Conservation (phyloP, 306 rosid species). For the Argentina anserina region DNA sequence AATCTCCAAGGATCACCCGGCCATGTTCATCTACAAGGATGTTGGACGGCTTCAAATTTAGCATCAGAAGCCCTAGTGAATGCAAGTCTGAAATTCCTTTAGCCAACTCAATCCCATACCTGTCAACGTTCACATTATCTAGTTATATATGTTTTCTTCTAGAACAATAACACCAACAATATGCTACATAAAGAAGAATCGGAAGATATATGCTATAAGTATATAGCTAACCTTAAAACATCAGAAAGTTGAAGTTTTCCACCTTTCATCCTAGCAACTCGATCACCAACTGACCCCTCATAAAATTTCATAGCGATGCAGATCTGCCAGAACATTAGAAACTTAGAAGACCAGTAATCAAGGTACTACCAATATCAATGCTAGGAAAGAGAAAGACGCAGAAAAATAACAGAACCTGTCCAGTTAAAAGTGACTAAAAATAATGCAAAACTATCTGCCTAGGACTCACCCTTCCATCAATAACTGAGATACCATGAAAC, state of each 20-base stretch:
- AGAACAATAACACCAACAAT: neutral
- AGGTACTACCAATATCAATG: neutral
- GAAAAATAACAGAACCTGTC: neutral
- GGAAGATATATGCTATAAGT: neutral
- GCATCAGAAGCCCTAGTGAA: slow-evolving; percentile 53
- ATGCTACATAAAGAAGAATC: neutral
- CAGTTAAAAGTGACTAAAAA: neutral
- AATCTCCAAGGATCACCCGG: slow-evolving; percentile 62
- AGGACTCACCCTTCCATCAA: slow-evolving; percentile 60
- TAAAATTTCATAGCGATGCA: slow-evolving; percentile 78
- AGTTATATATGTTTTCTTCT: neutral
- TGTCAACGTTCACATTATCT: slow-evolving; percentile 32
- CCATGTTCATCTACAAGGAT: slow-evolving; percentile 56
- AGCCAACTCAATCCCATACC: slow-evolving; percentile 72
- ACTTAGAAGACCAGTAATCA: neutral
- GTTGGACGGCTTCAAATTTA: slow-evolving; percentile 73
- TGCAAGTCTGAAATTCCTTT: slow-evolving; percentile 65
- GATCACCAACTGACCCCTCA: slow-evolving; percentile 76
- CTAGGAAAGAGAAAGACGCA: neutral
- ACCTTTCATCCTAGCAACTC: slow-evolving; percentile 64
- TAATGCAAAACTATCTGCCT: neutral
- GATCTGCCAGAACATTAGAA: slow-evolving; percentile 39
- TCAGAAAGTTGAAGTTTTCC: slow-evolving; percentile 58
- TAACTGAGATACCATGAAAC: slow-evolving; percentile 65
- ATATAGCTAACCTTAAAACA: slow-evolving; percentile 50